Evolutionary conservation across 441 rosid genomes (phyloP), one percentile per base, ranked within the genome.

Genomic region (Hura crepitans): DNA sequence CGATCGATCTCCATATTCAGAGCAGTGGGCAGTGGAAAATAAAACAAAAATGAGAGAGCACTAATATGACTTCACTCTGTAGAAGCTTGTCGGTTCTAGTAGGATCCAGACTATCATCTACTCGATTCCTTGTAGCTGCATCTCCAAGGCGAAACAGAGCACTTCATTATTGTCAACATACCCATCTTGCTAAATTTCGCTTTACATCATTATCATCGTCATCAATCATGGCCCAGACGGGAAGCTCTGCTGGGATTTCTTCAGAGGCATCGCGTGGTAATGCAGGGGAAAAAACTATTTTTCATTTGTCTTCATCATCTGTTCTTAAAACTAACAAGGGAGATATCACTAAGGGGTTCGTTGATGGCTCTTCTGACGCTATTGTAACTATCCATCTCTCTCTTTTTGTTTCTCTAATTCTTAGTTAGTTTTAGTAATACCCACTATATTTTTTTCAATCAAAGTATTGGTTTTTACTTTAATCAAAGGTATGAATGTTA

Each of bases 281-380:
- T 28, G 65, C 53, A 25, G 71, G 63, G 4, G 76, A 51, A 28
- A 74, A 35, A 28, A 66, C 76, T 65, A 80, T 62, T 54, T 93
- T 91, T 80, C 76, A 63, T 28, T 70, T 91, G 76, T 87, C 96
- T 20, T 76, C 85, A 22, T 71, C 90, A 15, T 66, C 72, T 30
- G 57, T 84, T 22, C 89, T 94, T 61, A 80, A 82, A 68, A 87
- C 92, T 76, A 75, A 72, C 58, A 81, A 86, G 62, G 97, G 98
- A 0, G 97, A 94, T 65, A 88, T 94, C 82, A 91, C 98, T 60
- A 59, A 77, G 69, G 89, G 98, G 98, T 91, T 77, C 64, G 77
- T 84, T 17, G 92, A 91, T 78, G 83, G 84, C 70, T 84, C 93
- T 20, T 83, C 91, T 64, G 98, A 94, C 78, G 97, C 96, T 64